Evolutionary conservation across 768 basidiomycete genomes (phyloP), one percentile per base, ranked within the genome.

Genomic region (Leccinum fibrillosum): DNA sequence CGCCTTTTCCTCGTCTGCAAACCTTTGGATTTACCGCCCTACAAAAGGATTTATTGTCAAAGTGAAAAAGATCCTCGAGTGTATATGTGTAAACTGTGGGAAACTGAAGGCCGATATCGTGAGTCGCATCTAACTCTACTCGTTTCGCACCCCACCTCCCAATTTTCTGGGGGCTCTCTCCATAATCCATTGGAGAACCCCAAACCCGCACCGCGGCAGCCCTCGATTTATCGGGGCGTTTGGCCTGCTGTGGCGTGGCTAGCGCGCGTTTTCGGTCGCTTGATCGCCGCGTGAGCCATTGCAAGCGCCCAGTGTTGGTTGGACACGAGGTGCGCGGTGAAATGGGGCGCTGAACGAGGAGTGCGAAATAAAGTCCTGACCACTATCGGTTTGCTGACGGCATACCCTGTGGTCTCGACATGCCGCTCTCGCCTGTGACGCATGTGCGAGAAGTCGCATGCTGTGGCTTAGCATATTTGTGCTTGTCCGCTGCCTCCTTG

Each of bases 21-120:
- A 4, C 19, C 5, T 11, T 9, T 42, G 34, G 12, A 35, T 25
- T 5, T 3, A 13, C 13, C 32, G 4, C n/a, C 23, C 25, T 34
- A 15, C 15, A 13, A 67, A 42, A 89, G 94, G 97, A 54, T 99
- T 99, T 77, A 88, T 98, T 68, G 82, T 92, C 74, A 98, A 98
- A 86, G 94, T 98, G 75, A 99, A 99, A 82, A 98, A 99, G 82
- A 97, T 99, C 71, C 76, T 98, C 79, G 97, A 99, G 81, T 90
- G 89, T 77, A 93, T 99, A 64, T 99, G 97, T 81, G 92, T 96
- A 65, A 95, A 96, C 72, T 99, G 97, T 74, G 97, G 97, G 72
- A 95, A 91, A 77, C 82, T 98, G 65, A 98, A 97, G 82, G 92
- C 91, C 63, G 93, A 98, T 77, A 88, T 87, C 82, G 94, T 97